These are phyloP conservation scores for Claviceps arundinis DNA, from an alignment of 2,329 filamentous ascomycete genomes.

Conservation along the genomic window DNA sequence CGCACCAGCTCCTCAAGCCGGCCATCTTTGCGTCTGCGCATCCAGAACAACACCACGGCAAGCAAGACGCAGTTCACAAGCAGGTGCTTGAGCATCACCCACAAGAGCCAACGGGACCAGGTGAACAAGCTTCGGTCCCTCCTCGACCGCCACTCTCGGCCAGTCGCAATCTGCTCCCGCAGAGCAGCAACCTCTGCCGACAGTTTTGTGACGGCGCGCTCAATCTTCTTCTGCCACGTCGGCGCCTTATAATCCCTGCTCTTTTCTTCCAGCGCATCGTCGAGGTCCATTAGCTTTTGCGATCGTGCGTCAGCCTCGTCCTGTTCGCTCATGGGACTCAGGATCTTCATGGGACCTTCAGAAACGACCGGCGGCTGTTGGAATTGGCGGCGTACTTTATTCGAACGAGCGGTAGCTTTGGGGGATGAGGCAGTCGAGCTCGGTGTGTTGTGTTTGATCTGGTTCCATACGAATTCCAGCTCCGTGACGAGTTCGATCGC, in stretches of 20 bases:
- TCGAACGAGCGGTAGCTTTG: constrained; percentile 25
- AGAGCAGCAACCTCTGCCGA: constrained; percentile 87
- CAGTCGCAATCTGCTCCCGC: constrained; percentile 74
- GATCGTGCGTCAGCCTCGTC: constrained; percentile 51
- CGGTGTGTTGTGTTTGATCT: constrained; percentile 77
- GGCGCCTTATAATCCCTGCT: constrained; percentile 27
- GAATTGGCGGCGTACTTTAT: constrained; percentile 26
- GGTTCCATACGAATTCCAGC: constrained; percentile 98
- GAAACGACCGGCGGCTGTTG: constrained; percentile 34
- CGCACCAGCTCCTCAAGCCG: constrained; percentile 63
- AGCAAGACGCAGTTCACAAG: constrained; percentile 57
- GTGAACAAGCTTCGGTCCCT: constrained; percentile 50
- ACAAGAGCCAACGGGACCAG: constrained; percentile 60
- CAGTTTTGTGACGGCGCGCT: constrained; percentile 74
- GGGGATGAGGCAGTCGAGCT: constrained; percentile 46
- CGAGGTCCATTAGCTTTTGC: constrained; percentile 32
- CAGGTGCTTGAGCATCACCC: constrained; percentile 59
- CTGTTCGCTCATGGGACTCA: constrained; percentile 78
- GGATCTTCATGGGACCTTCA: constrained; percentile 49
- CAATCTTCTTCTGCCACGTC: constrained; percentile 71
- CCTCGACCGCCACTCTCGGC: constrained; percentile 56
- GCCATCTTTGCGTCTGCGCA: constrained; percentile 57
- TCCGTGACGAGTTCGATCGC: constrained; percentile 80
- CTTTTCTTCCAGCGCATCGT: constrained; percentile 30
- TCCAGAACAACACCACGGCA: constrained; percentile 53